phyloP scores from a whole-genome alignment of 805 yeast genomes.

The Nakazawaea ishiwadae region DNA sequence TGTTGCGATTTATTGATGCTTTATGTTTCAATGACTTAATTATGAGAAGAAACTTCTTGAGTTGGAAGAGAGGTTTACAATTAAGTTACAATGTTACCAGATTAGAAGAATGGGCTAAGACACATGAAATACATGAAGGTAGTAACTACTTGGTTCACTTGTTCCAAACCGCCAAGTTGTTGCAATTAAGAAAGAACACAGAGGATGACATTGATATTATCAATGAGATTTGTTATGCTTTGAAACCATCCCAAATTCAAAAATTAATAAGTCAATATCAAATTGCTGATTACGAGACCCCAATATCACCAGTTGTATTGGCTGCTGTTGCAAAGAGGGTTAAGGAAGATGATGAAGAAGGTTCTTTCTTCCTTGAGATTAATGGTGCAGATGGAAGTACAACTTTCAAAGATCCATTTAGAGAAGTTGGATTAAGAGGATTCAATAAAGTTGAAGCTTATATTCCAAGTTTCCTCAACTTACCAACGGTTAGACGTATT shows the following conservation, averaged over 20 bases:
- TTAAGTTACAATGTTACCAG: conserved; percentile 94
- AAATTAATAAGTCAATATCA: conserved; percentile 83
- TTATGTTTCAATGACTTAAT: conserved; percentile 92
- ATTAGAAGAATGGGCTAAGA: conserved; percentile 97
- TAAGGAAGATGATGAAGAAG: conserved; percentile 46
- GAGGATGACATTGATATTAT: conserved; percentile 86
- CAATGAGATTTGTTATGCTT: conserved; percentile 90
- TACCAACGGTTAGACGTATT: conserved; percentile 84
- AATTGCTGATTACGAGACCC: conserved; percentile 92
- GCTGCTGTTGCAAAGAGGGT: conserved; percentile 79
- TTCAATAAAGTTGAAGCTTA: conserved; percentile 82
- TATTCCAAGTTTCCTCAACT: conserved; percentile 90
- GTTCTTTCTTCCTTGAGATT: conserved; percentile 65
- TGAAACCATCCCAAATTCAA: conserved; percentile 94
- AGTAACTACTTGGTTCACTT: conserved; percentile 79
- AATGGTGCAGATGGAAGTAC: conserved; percentile 56
- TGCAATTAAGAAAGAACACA: conserved; percentile 88
- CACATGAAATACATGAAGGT: conserved; percentile 87
- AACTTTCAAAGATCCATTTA: conserved; percentile 80
- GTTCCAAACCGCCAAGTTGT: conserved; percentile 86
- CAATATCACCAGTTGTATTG: conserved; percentile 77
- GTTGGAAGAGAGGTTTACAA: conserved; percentile 98
- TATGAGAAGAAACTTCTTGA: conserved; percentile 88
- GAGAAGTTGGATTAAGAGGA: conserved; percentile 68
- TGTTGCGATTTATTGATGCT: conserved; percentile 84